phyloP scores from a whole-genome alignment of 23 red algal species.

The Chondrus crispus region DNA sequence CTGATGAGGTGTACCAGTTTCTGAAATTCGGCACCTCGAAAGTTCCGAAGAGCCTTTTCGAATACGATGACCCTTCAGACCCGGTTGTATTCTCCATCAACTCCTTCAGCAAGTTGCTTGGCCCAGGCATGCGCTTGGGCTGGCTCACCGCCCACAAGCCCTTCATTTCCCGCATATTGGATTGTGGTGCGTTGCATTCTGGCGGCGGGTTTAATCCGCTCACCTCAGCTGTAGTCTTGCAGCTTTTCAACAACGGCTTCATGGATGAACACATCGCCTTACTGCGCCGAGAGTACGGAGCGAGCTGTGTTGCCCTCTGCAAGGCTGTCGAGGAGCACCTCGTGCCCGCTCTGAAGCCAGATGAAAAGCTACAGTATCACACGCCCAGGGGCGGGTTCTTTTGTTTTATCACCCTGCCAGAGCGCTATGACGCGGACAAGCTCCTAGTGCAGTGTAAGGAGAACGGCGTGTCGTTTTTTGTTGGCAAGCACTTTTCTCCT shows the following conservation, averaged over 20 bases:
- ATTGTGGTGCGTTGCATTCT: slow-evolving; percentile 50
- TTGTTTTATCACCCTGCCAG: slow-evolving; percentile 54
- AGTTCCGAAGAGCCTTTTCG: slow-evolving; percentile 48
- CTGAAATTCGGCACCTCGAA: slow-evolving; percentile 23
- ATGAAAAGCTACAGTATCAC: slow-evolving; percentile 16
- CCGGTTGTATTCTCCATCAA: slow-evolving; percentile 75
- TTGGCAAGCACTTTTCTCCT: slow-evolving; percentile 45
- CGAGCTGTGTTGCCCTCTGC: slow-evolving; percentile 11
- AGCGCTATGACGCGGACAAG: slow-evolving; percentile 50
- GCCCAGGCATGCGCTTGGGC: slow-evolving; percentile 80
- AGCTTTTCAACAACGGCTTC: slow-evolving; percentile 52
- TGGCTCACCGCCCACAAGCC: slow-evolving; percentile 60
- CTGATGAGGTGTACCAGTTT: slow-evolving; percentile 87
- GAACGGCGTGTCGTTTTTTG: slow-evolving; percentile 73
- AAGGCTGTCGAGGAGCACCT: slow-evolving; percentile 58
- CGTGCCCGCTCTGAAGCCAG: not conserved
- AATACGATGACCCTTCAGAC: slow-evolving; percentile 53
- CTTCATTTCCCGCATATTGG: slow-evolving; percentile 50
- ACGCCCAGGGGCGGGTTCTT: slow-evolving; percentile 79
- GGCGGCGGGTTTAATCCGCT: slow-evolving; percentile 87
- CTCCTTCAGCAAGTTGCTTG: slow-evolving; percentile 81
- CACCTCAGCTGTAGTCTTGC: slow-evolving; percentile 54
- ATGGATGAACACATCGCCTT: slow-evolving; percentile 27
- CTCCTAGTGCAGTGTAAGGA: slow-evolving; percentile 26
- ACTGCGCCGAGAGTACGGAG: slow-evolving; percentile 45